Conservation (phyloP, 192 early-diverging fungal species). For the Ambispora gerdemannii region DNA sequence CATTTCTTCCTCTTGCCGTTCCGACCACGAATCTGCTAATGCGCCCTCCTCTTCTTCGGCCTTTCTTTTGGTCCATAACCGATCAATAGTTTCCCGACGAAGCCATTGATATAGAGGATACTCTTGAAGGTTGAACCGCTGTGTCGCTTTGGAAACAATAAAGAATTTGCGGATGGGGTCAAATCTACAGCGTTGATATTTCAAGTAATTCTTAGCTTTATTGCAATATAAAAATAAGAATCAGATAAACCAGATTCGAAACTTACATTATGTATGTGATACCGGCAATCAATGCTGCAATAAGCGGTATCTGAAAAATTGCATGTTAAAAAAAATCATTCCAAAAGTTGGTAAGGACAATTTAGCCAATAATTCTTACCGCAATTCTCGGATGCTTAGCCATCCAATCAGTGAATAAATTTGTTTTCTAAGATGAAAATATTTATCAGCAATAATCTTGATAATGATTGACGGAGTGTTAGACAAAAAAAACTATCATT, state of each 20-base stretch:
- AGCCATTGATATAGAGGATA: slow-evolving; percentile 61
- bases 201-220: neutral
- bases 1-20: slow-evolving; percentile 54
- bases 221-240: neutral
- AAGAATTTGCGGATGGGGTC: slow-evolving; percentile 90
- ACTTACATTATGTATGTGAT: slow-evolving; percentile 66
- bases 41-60: slow-evolving; percentile 34
- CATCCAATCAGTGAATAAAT: slow-evolving; percentile 61
- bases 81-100: slow-evolving; percentile 51
- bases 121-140: slow-evolving; percentile 69
- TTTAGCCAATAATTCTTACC: slow-evolving; percentile 30
- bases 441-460: slow-evolving; percentile 7
- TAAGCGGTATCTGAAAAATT: slow-evolving; percentile 63
- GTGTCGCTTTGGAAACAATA: slow-evolving; percentile 80
- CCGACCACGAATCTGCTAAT: slow-evolving; percentile 46
- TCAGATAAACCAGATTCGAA: neutral
- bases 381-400: slow-evolving; percentile 67
- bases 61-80: slow-evolving; percentile 35
- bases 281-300: slow-evolving; percentile 71
- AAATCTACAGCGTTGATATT: slow-evolving; percentile 47
- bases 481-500: slow-evolving; percentile 1
- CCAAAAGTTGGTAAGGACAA: slow-evolving; percentile 1
- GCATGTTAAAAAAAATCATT: slow-evolving; percentile 1
- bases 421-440: slow-evolving; percentile 42
- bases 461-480: too few relatives aligned